Evolutionary conservation across 1,284 basidiomycete genomes (phyloP).

Genomic region (Pyrrhoderma lamaoense): DNA sequence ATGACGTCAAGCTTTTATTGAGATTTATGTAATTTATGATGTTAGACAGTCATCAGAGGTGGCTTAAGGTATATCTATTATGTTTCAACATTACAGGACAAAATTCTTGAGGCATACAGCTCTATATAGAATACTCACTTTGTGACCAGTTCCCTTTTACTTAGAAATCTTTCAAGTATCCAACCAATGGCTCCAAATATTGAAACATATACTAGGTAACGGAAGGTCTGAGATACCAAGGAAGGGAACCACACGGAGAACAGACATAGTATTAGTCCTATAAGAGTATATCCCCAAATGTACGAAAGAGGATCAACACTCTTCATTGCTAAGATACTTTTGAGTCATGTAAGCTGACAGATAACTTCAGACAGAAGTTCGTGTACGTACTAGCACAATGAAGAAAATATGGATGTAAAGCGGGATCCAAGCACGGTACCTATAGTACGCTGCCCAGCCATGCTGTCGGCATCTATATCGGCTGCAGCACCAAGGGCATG

Average conservation of each 20-base stretch:
- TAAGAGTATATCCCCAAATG: slow-evolving; percentile 12
- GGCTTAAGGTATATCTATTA: too few species aligned
- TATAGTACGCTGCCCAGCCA: slow-evolving; percentile 23
- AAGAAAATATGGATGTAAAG: slow-evolving; percentile 18
- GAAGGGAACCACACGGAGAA: slow-evolving; percentile 6
- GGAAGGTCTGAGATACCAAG: slow-evolving; percentile 17
- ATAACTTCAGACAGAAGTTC: not conserved
- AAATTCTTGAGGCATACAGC: too few species aligned
- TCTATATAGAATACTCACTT: too few species aligned
- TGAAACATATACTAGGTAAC: slow-evolving; percentile 17
- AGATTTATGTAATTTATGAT: too few species aligned
- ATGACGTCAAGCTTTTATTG: too few species aligned
- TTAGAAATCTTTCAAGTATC: slow-evolving; percentile 10
- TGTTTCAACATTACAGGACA: too few species aligned
- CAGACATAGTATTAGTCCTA: slow-evolving; percentile 14
- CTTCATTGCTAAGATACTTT: slow-evolving; percentile 4
- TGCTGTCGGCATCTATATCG: slow-evolving; percentile 22
- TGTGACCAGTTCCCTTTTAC: too few species aligned
- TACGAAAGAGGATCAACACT: slow-evolving; percentile 9
- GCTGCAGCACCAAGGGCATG: slow-evolving; percentile 23
- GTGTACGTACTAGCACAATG: slow-evolving; percentile 21
- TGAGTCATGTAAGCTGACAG: not conserved
- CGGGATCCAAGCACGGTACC: slow-evolving; percentile 21
- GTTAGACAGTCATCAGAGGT: too few species aligned
- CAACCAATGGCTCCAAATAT: slow-evolving; percentile 15